Conservation (phyloP, 2,329 filamentous ascomycete species). For the Trichoderma guizhouense region DNA sequence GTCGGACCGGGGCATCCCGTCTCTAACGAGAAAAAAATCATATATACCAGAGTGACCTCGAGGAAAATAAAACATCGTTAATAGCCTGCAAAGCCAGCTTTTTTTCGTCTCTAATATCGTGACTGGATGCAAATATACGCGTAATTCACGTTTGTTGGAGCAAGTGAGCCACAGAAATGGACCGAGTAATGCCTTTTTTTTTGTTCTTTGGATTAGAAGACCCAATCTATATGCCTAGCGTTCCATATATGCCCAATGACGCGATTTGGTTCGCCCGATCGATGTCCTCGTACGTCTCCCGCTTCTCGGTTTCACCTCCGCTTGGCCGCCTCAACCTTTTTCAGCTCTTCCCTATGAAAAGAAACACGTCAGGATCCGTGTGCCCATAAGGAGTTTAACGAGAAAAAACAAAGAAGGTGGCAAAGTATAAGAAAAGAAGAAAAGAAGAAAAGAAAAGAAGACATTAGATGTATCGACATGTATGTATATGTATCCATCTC, state of each 20-base stretch:
- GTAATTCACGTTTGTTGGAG: neutral
- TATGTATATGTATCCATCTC: neutral
- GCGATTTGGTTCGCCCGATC: neutral
- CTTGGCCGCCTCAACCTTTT: constrained; percentile 83
- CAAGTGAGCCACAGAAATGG: neutral
- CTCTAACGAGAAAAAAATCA: constrained; percentile 28
- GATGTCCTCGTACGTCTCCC: constrained; percentile 21
- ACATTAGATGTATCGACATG: neutral
- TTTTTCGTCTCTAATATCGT: neutral
- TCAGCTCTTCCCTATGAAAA: constrained; percentile 72
- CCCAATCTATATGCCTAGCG: constrained; percentile 11
- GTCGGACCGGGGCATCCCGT: constrained; percentile 34
- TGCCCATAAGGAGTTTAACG: constrained; percentile 2
- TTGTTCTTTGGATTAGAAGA: constrained; percentile 13
- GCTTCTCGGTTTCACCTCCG: constrained; percentile 44
- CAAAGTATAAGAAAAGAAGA: neutral
- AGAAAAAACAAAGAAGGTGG: neutral
- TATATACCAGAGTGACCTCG: neutral
- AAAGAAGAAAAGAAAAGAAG: neutral
- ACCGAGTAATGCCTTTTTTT: constrained; percentile 10
- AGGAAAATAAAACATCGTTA: constrained; percentile 4
- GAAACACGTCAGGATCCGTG: constrained; percentile 20
- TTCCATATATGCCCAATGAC: neutral
- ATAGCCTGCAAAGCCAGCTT: neutral
- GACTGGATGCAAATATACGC: neutral